A percentile compares a stretch with the other conserved stretches of the same genome.
Evolutionary conservation across 2,329 filamentous ascomycete species (phyloP).

Genomic region (Colletotrichum spaethianum): DNA sequence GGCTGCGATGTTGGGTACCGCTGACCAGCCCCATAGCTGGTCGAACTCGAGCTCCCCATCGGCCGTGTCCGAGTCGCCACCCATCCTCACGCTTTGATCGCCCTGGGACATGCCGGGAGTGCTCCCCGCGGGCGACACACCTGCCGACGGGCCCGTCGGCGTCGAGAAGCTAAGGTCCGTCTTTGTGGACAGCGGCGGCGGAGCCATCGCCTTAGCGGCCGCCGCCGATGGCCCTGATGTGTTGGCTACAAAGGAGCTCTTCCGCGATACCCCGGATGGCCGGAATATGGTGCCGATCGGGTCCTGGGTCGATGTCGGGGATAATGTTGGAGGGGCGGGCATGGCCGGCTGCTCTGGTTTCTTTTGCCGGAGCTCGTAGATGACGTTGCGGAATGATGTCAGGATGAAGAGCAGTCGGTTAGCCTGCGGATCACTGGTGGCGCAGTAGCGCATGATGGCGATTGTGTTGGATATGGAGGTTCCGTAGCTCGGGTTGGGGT

Average conservation of each 20-base stretch:
- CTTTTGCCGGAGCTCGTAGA: conserved; percentile 44
- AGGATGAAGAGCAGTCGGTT: conserved; percentile 65
- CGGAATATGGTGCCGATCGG: conserved; percentile 49
- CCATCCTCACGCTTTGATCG: conserved; percentile 34
- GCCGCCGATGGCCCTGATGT: background rate
- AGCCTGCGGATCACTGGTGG: conserved; percentile 64
- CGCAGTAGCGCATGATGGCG: conserved; percentile 64
- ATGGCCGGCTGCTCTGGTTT: conserved; percentile 43
- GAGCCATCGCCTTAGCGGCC: conserved; percentile 28
- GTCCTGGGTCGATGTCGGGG: conserved; percentile 42
- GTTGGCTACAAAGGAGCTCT: conserved; percentile 33
- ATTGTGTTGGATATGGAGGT: conserved; percentile 60
- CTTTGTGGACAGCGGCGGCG: conserved; percentile 37
- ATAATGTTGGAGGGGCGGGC: conserved; percentile 42
- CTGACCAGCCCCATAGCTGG: conserved; percentile 50
- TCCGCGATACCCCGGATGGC: conserved; percentile 32
- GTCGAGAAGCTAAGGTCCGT: conserved; percentile 32
- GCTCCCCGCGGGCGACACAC: conserved; percentile 40
- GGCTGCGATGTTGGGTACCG: conserved; percentile 2
- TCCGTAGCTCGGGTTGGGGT: conserved; percentile 58
- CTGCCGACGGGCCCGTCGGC: conserved; percentile 22
- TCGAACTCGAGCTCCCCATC: conserved; percentile 56
- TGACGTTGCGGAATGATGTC: conserved; percentile 61
- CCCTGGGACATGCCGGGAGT: conserved; percentile 39
- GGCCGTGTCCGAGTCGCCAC: conserved; percentile 42